Base-by-base conservation (phyloP, 208 protist species). In the Trypanosoma lewisi region DNA sequence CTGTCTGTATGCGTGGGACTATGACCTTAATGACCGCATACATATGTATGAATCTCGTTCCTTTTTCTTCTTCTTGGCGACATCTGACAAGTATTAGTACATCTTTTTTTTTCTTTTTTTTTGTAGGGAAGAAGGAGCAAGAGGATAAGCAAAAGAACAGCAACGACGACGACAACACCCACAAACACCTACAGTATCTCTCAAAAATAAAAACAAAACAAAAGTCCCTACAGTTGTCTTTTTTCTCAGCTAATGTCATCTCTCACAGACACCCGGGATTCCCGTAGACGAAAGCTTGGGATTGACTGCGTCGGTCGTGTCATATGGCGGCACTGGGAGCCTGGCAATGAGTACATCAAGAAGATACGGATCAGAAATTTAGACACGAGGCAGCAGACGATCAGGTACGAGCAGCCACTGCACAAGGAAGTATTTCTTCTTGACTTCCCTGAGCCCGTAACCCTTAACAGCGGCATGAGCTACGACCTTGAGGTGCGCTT, bases 341-440 rank as follows among this genome's bases (percentile, higher is more conserved):
- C 89, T 14, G 91, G 86, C 1, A 77, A 79, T 17, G 88, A 97
- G 75, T 94, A 97, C 72, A 78, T 71, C n/a, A 80, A 80, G 27
- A 83, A 79, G 66, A 69, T 98, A n/a, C 70, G 82, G 25, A 75
- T 98, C 41, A 92, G 91, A 37, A 98, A 98, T 71, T 19, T 91
- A 19, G 84, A 87, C 44, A 51, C 33, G 7, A 63, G 76, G 19
- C 75, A 79, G 9, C 89, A 96, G 67, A 86, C 76, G 19, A 82
- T 98, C 30, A 58, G 70, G 58, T 94, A 96, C 69, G 64, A 74
- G 30, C 77, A 96, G 21, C 93, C 95, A 2, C 52, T 80, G 66
- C 71, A 73, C 53, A 84, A 76, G 34, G 75, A 70, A 14, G 82
- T 71, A 27, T 97, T 97, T 58, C 73, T 95, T 21, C 88, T 94